Base-by-base conservation (phyloP, 1,139 yeast genomes). In the Pichia sp. region DNA sequence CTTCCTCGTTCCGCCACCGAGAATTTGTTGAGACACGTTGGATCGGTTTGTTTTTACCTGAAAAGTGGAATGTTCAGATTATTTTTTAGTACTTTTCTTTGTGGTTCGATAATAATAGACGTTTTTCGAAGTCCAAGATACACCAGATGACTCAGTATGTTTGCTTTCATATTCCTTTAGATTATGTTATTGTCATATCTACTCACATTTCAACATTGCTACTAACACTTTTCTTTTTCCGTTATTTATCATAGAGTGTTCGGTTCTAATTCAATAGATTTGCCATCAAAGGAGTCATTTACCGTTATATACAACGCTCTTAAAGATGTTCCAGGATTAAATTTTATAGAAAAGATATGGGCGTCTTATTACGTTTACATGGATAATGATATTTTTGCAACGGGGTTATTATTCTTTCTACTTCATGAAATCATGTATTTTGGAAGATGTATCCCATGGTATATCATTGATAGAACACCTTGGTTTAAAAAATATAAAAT, bases 361-460 rank as follows among this genome's bases (percentile, higher is more conserved):
- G 89, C 85, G 22, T 64, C 80, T 15, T 86, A 84, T 74, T 86
- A 84, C 64, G 65, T 72, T 39, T 83, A 74, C 60, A 72, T 84
- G 69, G 70, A 75, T 50, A 85, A 84, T 54, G 95, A 85, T 59
- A 66, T 78, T 28, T 69, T 85, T 45, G 95, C 95, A 38, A 85
- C 95, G 1, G 96, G 96, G 4, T 62, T 84, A 40, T 63, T 85
- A 54, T 79, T 85, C 55, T 82, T 85, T 59, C 53, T 71, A 32
- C 67, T 80, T 46, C 96, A 85, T 62, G 96, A 85, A 62, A 42
- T 78, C 45, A 78, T 83, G 74, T 85, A 85, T 63, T 85, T 85
- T 59, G 88, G 85, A 39, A 76, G 95, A 60, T 79, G 88, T 58
- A 55, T 85, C 42, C 95, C 95, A 21, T 85, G 95, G 95, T 73